phyloP scores from a whole-genome alignment of 495 filamentous ascomycete species.

The Neurospora hispaniola region DNA sequence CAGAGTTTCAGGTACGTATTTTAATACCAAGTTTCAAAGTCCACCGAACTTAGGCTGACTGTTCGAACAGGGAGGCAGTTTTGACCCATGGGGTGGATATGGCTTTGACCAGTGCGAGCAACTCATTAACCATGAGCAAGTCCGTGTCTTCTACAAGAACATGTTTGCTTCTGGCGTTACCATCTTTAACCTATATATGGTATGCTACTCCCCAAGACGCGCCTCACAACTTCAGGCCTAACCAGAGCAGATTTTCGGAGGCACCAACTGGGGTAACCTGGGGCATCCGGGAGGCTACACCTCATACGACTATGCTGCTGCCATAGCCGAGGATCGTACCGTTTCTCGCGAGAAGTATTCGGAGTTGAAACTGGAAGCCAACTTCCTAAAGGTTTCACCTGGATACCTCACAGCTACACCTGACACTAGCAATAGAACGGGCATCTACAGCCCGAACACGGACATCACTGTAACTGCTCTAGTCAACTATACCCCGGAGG shows the following conservation, averaged over 20 bases:
- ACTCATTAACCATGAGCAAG: slow-evolving; percentile 59
- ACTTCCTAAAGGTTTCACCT: slow-evolving; percentile 60
- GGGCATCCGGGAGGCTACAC: slow-evolving; percentile 65
- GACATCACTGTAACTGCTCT: slow-evolving; percentile 52
- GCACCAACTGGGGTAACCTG: slow-evolving; percentile 81
- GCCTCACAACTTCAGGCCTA: slow-evolving; percentile 7
- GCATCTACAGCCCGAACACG: slow-evolving; percentile 34
- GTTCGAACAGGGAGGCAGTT: slow-evolving; percentile 58
- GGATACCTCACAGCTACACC: slow-evolving; percentile 51
- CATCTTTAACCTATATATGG: slow-evolving; percentile 51
- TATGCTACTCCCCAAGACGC: slow-evolving; percentile 13
- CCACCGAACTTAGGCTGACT: slow-evolving; percentile 11
- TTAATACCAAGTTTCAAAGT: not conserved
- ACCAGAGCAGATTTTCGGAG: slow-evolving; percentile 45
- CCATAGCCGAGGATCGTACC: slow-evolving; percentile 52
- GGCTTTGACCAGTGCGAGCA: slow-evolving; percentile 54
- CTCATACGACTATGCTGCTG: slow-evolving; percentile 61
- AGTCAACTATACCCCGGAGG: slow-evolving; percentile 30
- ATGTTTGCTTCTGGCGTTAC: slow-evolving; percentile 48
- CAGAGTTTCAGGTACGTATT: slow-evolving; percentile 36
- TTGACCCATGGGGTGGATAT: slow-evolving; percentile 63
- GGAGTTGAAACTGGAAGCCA: slow-evolving; percentile 62
- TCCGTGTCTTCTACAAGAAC: slow-evolving; percentile 76
- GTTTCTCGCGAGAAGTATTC: slow-evolving; percentile 67
- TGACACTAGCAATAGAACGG: slow-evolving; percentile 19